Conservation (phyloP, 2,329 filamentous ascomycete species). For the Trichoderma lentiforme region DNA sequence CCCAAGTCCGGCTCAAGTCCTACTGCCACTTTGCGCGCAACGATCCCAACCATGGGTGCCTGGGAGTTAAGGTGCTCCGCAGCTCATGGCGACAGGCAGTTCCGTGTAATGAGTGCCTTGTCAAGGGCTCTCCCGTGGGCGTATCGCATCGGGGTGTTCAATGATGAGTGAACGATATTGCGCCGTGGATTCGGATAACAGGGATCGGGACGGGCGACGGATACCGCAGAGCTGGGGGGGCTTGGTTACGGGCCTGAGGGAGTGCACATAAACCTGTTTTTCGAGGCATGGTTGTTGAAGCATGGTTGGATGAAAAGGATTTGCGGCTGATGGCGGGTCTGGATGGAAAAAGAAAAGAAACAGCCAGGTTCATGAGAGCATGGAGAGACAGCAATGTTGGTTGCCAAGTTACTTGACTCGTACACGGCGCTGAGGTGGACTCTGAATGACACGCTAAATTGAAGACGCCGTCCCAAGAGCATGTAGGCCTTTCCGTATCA, state of each 20-base stretch:
- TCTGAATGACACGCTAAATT: neutral
- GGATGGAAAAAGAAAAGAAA: neutral
- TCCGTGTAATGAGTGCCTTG: constrained; percentile 49
- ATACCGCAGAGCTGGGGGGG: no score
- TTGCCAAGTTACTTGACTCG: neutral
- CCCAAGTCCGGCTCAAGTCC: constrained; percentile 56
- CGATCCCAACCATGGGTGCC: constrained; percentile 66
- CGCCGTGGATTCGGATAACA: neutral
- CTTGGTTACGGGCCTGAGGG: neutral
- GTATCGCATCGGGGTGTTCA: neutral
- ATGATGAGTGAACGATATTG: neutral
- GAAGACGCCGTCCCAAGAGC: neutral
- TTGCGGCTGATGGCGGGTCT: constrained; percentile 5
- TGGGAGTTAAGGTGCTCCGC: constrained; percentile 62
- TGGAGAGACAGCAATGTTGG: neutral
- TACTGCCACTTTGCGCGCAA: constrained; percentile 75
- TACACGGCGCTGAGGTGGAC: neutral
- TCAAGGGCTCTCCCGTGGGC: neutral
- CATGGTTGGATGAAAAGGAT: neutral
- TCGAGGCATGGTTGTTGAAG: neutral
- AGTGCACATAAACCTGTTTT: constrained; percentile 1
- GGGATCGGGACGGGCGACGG: neutral
- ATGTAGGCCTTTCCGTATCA: neutral
- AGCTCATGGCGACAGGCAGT: constrained; percentile 56
- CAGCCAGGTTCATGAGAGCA: neutral